Percentiles rank a stretch among this genome's conserved stretches.
phyloP scores from a whole-genome alignment of 768 basidiomycete species.

The Dacryopinax spathularia region DNA sequence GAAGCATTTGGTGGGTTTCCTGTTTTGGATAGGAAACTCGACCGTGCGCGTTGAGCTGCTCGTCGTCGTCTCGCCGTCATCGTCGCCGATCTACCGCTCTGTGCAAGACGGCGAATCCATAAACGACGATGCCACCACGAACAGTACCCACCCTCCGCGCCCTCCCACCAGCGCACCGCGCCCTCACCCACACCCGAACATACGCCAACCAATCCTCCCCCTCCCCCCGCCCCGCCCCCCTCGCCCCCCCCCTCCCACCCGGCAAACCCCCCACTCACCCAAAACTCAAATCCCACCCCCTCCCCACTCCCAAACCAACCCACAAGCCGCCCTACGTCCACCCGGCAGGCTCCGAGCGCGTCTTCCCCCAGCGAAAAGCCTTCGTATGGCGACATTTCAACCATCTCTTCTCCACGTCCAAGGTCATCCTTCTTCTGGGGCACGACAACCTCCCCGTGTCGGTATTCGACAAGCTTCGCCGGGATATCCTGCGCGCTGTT shows the following conservation, averaged over 20 bases:
- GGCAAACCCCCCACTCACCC: no score
- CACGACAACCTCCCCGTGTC: slow-evolving; percentile 62
- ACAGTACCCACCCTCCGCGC: no score
- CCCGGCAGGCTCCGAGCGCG: slow-evolving; percentile 42
- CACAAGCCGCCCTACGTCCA: slow-evolving; percentile 37
- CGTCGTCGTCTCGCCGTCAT: no score
- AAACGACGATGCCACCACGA: no score
- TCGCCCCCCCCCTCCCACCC: slow-evolving; percentile 39
- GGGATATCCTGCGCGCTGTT: slow-evolving; percentile 47
- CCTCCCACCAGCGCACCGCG: no score
- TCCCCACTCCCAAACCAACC: no score
- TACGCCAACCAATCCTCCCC: not conserved
- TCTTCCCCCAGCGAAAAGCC: slow-evolving; percentile 65
- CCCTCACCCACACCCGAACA: no score
- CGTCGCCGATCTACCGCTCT: no score
- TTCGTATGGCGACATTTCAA: slow-evolving; percentile 70
- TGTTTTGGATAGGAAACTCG: no score
- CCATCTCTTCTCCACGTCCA: slow-evolving; percentile 44
- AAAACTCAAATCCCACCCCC: slow-evolving; percentile 49
- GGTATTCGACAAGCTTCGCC: slow-evolving; percentile 51
- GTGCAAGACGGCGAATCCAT: no score
- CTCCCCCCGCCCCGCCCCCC: not conserved
- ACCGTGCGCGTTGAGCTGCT: no score
- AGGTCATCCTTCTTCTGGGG: slow-evolving; percentile 63
- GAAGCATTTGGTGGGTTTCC: no score